Evolutionary conservation across 176 grass and related monocot genomes (phyloP).

Genomic region (Lolium rigidum): DNA sequence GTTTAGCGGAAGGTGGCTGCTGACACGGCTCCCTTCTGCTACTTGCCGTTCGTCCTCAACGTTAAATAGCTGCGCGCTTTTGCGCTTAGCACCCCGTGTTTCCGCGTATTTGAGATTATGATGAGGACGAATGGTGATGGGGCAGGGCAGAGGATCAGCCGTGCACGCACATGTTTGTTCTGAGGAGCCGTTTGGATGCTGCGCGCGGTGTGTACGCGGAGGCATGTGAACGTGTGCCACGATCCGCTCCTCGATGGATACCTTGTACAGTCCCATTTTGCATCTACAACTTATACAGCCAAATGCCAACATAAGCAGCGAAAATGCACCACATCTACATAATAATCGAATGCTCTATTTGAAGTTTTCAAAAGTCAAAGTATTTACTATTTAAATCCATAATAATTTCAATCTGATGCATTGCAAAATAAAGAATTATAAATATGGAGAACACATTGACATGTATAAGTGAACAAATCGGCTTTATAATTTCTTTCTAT

Average conservation of each 20-base stretch:
- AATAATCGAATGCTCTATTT: too few relatives aligned
- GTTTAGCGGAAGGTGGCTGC: constrained; percentile 3
- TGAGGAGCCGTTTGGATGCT: background rate
- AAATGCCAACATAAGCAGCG: too few relatives aligned
- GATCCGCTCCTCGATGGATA: background rate
- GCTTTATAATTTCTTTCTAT: too few relatives aligned
- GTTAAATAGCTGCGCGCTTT: constrained; percentile 33
- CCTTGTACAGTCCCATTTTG: background rate
- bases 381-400: too few relatives aligned
- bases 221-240: background rate
- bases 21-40: background rate
- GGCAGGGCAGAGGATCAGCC: background rate
- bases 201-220: background rate
- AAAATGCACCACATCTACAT: too few relatives aligned
- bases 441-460: too few relatives aligned
- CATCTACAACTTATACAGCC: background rate
- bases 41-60: background rate
- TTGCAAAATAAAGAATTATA: too few relatives aligned
- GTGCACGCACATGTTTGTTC: background rate
- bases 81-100: fast-evolving
- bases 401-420: too few relatives aligned
- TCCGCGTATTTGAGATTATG: fast-evolving
- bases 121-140: background rate
- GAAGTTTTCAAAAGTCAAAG: too few relatives aligned
- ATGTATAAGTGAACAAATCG: too few relatives aligned